A percentile compares a stretch with the other conserved stretches of the same genome.
phyloP scores from a whole-genome alignment of 345 rosid genomes.

The Brassica nigra region DNA sequence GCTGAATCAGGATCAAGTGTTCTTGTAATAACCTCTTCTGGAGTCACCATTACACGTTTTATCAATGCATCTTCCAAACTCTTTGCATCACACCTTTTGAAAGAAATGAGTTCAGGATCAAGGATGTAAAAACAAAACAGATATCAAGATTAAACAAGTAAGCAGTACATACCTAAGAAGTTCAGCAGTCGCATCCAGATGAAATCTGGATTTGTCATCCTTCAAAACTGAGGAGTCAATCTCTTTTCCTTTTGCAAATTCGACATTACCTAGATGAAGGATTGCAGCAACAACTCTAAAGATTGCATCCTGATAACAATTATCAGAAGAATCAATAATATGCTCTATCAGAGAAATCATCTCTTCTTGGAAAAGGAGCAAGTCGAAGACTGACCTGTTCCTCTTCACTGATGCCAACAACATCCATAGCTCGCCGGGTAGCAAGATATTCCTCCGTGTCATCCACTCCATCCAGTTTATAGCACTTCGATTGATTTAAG shows the following conservation, averaged over 20 bases:
- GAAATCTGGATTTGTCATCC: conserved; percentile 88
- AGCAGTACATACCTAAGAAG: conserved; percentile 68
- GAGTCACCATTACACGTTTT: conserved; percentile 99
- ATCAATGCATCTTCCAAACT: conserved; percentile 93
- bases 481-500: conserved; percentile 89
- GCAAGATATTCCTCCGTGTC: conserved; percentile 93
- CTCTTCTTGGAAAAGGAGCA: conserved; percentile 25
- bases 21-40: conserved; percentile 97
- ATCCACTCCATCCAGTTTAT: conserved; percentile 76
- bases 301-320: conserved; percentile 76
- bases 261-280: conserved; percentile 91
- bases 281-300: conserved; percentile 96
- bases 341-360: conserved; percentile 23
- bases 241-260: conserved; percentile 90
- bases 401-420: conserved; percentile 96
- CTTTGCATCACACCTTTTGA: conserved; percentile 76
- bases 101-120: conserved; percentile 34
- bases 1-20: conserved; percentile 93
- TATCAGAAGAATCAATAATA: conserved; percentile 29
- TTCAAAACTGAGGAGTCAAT: conserved; percentile 88
- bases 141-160: conserved; percentile 14
- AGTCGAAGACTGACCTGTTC: conserved; percentile 69
- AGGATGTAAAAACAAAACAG: conserved; percentile 22
- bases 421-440: conserved; percentile 97
- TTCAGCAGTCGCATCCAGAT: conserved; percentile 81